phyloP scores from a whole-genome alignment of 192 early-diverging fungal genomes.

The Entomortierella parvispora region DNA sequence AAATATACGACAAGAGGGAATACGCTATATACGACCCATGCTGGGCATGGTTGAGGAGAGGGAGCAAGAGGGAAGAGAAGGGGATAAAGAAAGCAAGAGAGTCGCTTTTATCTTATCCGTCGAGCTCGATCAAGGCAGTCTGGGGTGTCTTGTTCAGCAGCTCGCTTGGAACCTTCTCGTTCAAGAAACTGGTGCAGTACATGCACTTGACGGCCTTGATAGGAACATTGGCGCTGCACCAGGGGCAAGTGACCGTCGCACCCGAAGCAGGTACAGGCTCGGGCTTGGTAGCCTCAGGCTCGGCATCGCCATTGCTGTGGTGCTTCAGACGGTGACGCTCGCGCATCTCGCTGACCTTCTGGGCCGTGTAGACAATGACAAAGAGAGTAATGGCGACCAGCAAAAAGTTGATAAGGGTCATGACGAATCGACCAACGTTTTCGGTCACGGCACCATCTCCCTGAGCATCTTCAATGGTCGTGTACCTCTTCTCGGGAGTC shows the following conservation, averaged over 20 bases:
- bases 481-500: background rate
- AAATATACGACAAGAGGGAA: too few relatives aligned
- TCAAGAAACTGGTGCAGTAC: slow-evolving; percentile 53
- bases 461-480: slow-evolving; percentile 48
- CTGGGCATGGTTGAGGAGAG: too few relatives aligned
- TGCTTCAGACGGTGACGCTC: slow-evolving; percentile 9
- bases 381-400: slow-evolving; percentile 46
- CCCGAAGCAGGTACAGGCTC: slow-evolving; percentile 31
- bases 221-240: slow-evolving; percentile 52
- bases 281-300: slow-evolving; percentile 29
- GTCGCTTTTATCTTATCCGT: slow-evolving; percentile 14
- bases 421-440: slow-evolving; percentile 56
- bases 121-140: slow-evolving; percentile 39
- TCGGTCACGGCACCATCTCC: slow-evolving; percentile 54
- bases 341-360: slow-evolving; percentile 12
- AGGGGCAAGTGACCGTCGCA: slow-evolving; percentile 43
- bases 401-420: slow-evolving; percentile 42
- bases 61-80: too few relatives aligned
- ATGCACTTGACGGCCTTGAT: slow-evolving; percentile 54
- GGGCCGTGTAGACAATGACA: slow-evolving; percentile 27
- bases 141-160: slow-evolving; percentile 37
- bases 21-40: too few relatives aligned
- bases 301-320: slow-evolving; percentile 16
- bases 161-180: slow-evolving; percentile 51
- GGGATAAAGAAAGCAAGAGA: background rate